These are phyloP conservation scores for Coemansia sp. DNA, from an alignment of 192 early-diverging fungal species.

Conservation along the genomic window DNA sequence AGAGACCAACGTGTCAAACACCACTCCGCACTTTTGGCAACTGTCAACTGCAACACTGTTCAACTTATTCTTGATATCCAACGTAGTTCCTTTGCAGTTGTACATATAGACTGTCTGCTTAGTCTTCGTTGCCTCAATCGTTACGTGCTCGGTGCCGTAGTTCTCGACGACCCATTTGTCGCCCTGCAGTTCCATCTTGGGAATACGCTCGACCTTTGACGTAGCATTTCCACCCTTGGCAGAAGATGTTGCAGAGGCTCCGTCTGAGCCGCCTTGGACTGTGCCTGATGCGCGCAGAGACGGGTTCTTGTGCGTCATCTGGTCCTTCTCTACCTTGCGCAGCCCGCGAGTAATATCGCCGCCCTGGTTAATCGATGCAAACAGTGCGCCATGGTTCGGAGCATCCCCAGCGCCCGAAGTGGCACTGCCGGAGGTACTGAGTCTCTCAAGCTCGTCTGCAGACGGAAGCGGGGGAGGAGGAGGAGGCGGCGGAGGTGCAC, in stretches of 20 bases:
- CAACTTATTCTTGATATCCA: constrained; percentile 89
- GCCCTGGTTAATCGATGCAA: constrained; percentile 86
- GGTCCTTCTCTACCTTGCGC: constrained; percentile 88
- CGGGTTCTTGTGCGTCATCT: constrained; percentile 99
- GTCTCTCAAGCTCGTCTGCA: constrained; percentile 9
- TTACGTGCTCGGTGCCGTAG: constrained; percentile 65
- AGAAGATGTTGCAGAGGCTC: constrained; percentile 1
- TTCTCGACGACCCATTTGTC: constrained; percentile 97
- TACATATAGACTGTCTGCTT: constrained; percentile 92
- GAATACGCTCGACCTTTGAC: constrained; percentile 43
- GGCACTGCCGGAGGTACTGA: not conserved
- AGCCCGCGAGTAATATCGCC: constrained; percentile 70
- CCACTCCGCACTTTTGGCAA: constrained; percentile 84
- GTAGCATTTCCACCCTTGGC: not conserved
- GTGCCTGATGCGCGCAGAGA: constrained; percentile 66
- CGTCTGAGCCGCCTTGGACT: constrained; percentile 41
- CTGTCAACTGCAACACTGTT: constrained; percentile 85
- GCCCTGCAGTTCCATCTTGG: constrained; percentile 79
- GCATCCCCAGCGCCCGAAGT: not conserved
- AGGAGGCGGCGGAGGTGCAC: constrained; percentile 51
- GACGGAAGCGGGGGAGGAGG: constrained; percentile 58
- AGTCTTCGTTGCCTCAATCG: constrained; percentile 79
- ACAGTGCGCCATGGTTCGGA: constrained; percentile 59
- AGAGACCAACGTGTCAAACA: constrained; percentile 80
- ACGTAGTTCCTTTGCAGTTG: constrained; percentile 88